Evolutionary conservation across 2,329 filamentous ascomycete genomes (phyloP), one percentile per base, ranked within the genome.

Genomic region (Penicillium sp.): DNA sequence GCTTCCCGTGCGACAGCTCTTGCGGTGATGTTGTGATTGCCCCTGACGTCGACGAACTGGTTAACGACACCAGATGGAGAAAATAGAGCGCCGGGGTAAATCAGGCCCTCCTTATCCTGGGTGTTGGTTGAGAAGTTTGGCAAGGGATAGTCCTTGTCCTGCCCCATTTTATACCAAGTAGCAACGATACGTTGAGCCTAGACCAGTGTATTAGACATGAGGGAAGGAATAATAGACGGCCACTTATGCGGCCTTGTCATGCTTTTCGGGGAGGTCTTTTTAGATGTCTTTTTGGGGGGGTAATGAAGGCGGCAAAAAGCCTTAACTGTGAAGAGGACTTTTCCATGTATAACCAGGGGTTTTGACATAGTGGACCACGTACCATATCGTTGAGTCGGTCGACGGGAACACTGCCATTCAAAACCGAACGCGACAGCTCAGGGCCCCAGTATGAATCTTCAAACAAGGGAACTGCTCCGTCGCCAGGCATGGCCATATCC

Each of bases 401-500:
- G 8, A 85, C 65, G 1, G 84, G 84, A 6, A 86, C 78, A 2
- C 81, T 82, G 3, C 83, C 83, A 61, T 86, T 86, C 31, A 86
- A 70, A 10, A 84, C 73, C 1, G 82, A 78, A 3, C 77, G 77
- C 3, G 82, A 83, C 42, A 86, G 74, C 57, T 86, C 81, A 53
- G 78, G 80, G 54, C 77, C 81, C 82, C 83, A 86, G 65, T 82
- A 81, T 47, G 80, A 80, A 31, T 73, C 70, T 6, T 84, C 84
- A 9, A 82, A 64, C 8, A 86, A 72, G 0, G 83, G 82, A 42
- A 85, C 72, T 23, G 70, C 54, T 13, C 66, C 81, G 60, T 87
- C 85, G 5, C 86, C 86, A 0, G 87, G 87, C 87, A 89, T 89
- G 4, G 82, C 80, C 86, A 90, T 88, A 62, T 90, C 87, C 2